A percentile compares a stretch with the other conserved stretches of the same genome.
Evolutionary conservation across 116 monocot genomes (phyloP).

Genomic region (Iris pallida): DNA sequence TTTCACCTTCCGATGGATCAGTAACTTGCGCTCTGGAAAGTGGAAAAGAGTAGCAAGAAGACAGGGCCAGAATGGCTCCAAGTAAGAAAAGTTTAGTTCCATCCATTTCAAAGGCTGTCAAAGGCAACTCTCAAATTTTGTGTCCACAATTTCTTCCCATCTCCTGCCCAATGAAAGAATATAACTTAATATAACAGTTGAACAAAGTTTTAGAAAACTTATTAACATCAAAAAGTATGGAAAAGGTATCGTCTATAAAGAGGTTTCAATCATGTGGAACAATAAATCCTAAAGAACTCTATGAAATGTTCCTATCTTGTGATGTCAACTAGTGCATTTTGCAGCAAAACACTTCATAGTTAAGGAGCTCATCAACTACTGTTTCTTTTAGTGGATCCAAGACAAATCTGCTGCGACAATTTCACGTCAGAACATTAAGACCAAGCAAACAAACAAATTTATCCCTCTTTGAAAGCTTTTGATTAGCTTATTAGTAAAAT

Average conservation of each 20-base stretch:
- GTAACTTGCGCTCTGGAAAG: conserved; percentile 38
- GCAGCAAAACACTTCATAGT: not conserved
- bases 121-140: conserved; percentile 5
- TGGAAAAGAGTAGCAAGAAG: conserved; percentile 24
- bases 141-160: not conserved
- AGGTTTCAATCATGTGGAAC: no score
- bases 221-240: no score
- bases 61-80: conserved; percentile 18
- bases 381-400: no score
- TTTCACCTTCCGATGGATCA: conserved; percentile 57
- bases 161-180: not conserved
- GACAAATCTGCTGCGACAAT: no score
- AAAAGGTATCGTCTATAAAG: no score
- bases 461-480: not conserved
- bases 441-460: no score
- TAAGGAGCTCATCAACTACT: no score
- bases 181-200: not conserved
- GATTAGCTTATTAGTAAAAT: not conserved
- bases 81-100: conserved; percentile 12
- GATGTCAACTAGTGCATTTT: not conserved
- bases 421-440: no score
- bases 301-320: not conserved
- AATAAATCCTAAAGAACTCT: not conserved
- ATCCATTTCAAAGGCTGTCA: conserved; percentile 21
- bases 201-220: no score